Evolutionary conservation across 2,329 filamentous ascomycete genomes (phyloP).

Genomic region (Colletotrichum eleusines): DNA sequence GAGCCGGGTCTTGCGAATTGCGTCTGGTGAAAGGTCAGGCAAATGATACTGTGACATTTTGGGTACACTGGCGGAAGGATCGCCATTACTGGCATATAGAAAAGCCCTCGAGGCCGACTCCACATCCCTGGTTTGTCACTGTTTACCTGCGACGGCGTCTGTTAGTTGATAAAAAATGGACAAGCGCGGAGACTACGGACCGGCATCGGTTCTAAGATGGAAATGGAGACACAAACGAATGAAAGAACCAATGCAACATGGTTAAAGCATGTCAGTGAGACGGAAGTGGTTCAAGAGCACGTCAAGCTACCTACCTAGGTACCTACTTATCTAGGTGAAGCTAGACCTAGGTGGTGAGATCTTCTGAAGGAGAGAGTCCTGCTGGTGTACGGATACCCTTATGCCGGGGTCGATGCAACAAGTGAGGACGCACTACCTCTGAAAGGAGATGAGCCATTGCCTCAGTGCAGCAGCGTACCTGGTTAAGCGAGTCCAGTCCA

Average conservation of each 20-base stretch:
- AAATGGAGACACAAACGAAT: background rate
- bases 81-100: constrained; percentile 22
- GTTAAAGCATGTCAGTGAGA: background rate
- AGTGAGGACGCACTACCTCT: background rate
- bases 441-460: background rate
- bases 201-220: background rate
- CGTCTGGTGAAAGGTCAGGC: constrained; percentile 1
- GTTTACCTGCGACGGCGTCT: constrained; percentile 36
- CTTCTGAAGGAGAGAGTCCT: background rate
- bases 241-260: background rate
- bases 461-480: constrained; percentile 13
- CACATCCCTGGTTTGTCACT: constrained; percentile 3
- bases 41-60: constrained; percentile 23
- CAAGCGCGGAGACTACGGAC: background rate
- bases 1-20: background rate
- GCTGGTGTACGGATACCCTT: background rate
- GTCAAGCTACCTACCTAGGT: background rate
- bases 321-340: background rate
- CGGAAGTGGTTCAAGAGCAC: background rate
- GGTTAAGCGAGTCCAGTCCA: constrained; percentile 38
- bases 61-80: constrained; percentile 7
- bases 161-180: constrained; percentile 4
- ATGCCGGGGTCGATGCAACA: constrained; percentile 14
- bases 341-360: too few species aligned
- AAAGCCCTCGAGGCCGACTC: constrained; percentile 4